A percentile compares a stretch with the other conserved stretches of the same genome.
phyloP scores from a whole-genome alignment of 2,329 filamentous ascomycete species.

The Clonostachys byssicola region DNA sequence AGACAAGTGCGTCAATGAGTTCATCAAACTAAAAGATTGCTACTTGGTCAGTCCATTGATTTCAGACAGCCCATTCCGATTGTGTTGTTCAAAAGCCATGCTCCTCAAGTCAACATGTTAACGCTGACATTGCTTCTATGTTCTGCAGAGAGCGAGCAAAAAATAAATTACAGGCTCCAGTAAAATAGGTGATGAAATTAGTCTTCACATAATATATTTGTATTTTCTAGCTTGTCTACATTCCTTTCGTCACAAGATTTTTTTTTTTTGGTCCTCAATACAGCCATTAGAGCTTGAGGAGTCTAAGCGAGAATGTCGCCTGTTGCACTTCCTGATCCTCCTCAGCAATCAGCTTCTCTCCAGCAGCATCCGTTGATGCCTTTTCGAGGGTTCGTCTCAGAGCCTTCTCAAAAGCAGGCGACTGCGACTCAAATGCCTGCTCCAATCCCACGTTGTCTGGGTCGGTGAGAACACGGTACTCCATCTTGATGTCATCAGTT shows the following conservation, averaged over 20 bases:
- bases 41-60: conserved; percentile 60
- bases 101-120: neutral
- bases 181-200: conserved; percentile 7
- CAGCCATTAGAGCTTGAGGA: conserved; percentile 64
- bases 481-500: conserved; percentile 94
- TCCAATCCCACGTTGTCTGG: conserved; percentile 72
- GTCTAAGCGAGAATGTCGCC: conserved; percentile 71
- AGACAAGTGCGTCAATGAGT: conserved; percentile 85
- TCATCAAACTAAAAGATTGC: conserved; percentile 81
- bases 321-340: conserved; percentile 86
- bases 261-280: conserved; percentile 3
- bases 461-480: conserved; percentile 78
- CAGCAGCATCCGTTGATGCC: conserved; percentile 7
- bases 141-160: neutral
- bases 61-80: neutral
- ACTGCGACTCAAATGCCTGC: conserved; percentile 65
- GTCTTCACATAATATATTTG: neutral
- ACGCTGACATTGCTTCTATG: neutral
- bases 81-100: neutral
- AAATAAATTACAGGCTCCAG: conserved; percentile 14
- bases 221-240: neutral
- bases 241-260: neutral
- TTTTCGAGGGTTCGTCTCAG: conserved; percentile 70
- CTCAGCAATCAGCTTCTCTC: conserved; percentile 58
- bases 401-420: conserved; percentile 68